Conservation (phyloP, 352 stramenopile genomes). For the Globisporangium acanthophoron region DNA sequence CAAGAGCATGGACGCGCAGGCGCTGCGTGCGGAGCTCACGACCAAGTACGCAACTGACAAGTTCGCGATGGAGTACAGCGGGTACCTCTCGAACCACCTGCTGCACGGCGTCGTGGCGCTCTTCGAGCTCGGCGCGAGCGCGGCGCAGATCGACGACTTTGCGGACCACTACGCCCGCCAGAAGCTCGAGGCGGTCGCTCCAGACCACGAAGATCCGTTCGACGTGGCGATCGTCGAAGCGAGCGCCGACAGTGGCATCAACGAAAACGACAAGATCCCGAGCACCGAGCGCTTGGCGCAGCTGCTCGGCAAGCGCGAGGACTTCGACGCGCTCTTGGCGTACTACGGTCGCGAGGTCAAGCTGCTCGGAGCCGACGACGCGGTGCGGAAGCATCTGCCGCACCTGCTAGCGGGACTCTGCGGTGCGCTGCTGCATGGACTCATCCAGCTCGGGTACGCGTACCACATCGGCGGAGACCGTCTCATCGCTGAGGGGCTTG, state of each 20-base stretch:
- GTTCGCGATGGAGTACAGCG: constrained; percentile 31
- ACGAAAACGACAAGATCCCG: neutral
- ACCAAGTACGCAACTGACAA: constrained; percentile 24
- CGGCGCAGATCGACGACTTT: constrained; percentile 18
- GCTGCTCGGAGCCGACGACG: constrained; percentile 15
- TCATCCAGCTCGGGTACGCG: constrained; percentile 36
- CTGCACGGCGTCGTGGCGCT: constrained; percentile 29
- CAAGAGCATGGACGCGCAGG: constrained; percentile 1
- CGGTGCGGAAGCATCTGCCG: constrained; percentile 23
- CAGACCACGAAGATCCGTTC: constrained; percentile 9
- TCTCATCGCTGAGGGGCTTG: constrained; percentile 22
- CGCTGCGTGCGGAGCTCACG: constrained; percentile 20
- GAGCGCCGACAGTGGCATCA: neutral
- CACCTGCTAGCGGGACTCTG: constrained; percentile 19
- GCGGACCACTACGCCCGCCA: constrained; percentile 15
- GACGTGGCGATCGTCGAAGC: constrained; percentile 3
- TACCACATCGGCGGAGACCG: constrained; percentile 23
- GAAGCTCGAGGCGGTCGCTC: constrained; percentile 16
- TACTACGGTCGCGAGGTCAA: constrained; percentile 29
- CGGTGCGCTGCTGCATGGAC: constrained; percentile 27
- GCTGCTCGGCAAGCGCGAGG: constrained; percentile 19
- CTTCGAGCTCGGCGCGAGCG: constrained; percentile 19
- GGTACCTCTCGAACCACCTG: constrained; percentile 33
- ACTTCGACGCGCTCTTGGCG: constrained; percentile 28
- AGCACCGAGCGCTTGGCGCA: constrained; percentile 7